phyloP scores from a whole-genome alignment of 306 rosid genomes.

The Amphicarpaea edgeworthii region DNA sequence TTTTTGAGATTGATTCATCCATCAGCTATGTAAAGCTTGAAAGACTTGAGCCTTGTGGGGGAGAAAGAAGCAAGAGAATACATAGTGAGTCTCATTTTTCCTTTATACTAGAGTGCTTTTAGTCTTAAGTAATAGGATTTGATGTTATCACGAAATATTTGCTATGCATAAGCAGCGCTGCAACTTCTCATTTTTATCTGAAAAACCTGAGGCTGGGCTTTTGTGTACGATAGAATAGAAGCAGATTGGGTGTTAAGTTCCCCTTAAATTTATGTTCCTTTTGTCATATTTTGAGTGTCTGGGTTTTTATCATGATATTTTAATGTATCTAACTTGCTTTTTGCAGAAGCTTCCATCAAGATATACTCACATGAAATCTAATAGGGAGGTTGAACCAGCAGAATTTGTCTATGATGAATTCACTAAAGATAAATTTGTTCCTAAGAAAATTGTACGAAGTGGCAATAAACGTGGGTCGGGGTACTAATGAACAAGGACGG shows the following conservation, averaged over 20 bases:
- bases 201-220: neutral
- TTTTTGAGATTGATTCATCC: slow-evolving; percentile 84
- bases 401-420: slow-evolving; percentile 52
- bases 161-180: neutral
- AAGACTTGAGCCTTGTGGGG: slow-evolving; percentile 61
- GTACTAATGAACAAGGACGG: slow-evolving; percentile 73
- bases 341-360: slow-evolving; percentile 74
- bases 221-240: neutral
- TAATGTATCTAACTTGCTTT: slow-evolving; percentile 24
- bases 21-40: slow-evolving; percentile 61
- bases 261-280: slow-evolving; percentile 2
- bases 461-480: slow-evolving; percentile 77
- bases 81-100: slow-evolving; percentile 57
- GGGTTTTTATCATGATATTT: slow-evolving; percentile 9
- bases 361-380: slow-evolving; percentile 61
- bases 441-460: slow-evolving; percentile 59
- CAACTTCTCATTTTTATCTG: slow-evolving; percentile 1
- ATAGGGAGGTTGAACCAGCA: slow-evolving; percentile 61
- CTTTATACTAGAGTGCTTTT: neutral
- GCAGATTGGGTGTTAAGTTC: slow-evolving; percentile 30
- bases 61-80: slow-evolving; percentile 61
- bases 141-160: slow-evolving; percentile 9
- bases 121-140: slow-evolving; percentile 17
- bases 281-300: slow-evolving; percentile 12
- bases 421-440: slow-evolving; percentile 55